A percentile compares a stretch with the other conserved stretches of the same genome.
Evolutionary conservation across 2,329 filamentous ascomycete genomes (phyloP).

Genomic region (Diaporthe helianthi): DNA sequence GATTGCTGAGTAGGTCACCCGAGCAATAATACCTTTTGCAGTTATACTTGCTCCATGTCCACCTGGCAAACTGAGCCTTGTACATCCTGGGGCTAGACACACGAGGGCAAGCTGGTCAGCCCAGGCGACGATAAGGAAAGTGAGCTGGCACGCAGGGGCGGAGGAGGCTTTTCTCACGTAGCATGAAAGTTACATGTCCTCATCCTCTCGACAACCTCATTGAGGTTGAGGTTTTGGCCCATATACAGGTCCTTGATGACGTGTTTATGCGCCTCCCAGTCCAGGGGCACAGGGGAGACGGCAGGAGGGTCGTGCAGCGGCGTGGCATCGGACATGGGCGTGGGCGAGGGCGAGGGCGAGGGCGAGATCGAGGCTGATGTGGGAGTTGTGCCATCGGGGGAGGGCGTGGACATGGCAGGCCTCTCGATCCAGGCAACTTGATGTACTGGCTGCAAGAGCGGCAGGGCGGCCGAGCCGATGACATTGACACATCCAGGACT

Average conservation of each 20-base stretch:
- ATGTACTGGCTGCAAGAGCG: constrained; percentile 13
- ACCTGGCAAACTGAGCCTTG: constrained; percentile 36
- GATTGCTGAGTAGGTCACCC: background rate
- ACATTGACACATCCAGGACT: constrained; percentile 4
- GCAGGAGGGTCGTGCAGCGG: constrained; percentile 13
- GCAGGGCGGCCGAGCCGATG: background rate
- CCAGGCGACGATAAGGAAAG: too few relatives aligned
- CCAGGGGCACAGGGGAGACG: constrained; percentile 19
- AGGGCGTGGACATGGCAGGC: background rate
- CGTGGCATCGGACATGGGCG: too few relatives aligned
- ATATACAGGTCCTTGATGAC: constrained; percentile 35
- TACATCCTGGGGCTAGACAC: constrained; percentile 34
- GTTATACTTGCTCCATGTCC: constrained; percentile 37
- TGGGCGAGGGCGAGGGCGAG: too few relatives aligned
- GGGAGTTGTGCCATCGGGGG: constrained; percentile 1
- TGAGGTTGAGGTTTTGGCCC: constrained; percentile 34
- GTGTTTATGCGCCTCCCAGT: constrained; percentile 36
- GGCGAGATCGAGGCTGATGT: constrained; percentile 17
- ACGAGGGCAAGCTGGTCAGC: background rate
- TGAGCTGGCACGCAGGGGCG: background rate
- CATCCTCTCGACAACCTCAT: constrained; percentile 35
- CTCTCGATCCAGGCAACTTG: constrained; percentile 16
- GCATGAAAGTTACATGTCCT: constrained; percentile 32
- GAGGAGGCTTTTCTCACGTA: constrained; percentile 29
- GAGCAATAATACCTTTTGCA: constrained; percentile 30